A percentile compares a stretch with the other conserved stretches of the same genome.
Conservation (phyloP, 768 basidiomycete species). For the Boletus rubroflammeus region DNA sequence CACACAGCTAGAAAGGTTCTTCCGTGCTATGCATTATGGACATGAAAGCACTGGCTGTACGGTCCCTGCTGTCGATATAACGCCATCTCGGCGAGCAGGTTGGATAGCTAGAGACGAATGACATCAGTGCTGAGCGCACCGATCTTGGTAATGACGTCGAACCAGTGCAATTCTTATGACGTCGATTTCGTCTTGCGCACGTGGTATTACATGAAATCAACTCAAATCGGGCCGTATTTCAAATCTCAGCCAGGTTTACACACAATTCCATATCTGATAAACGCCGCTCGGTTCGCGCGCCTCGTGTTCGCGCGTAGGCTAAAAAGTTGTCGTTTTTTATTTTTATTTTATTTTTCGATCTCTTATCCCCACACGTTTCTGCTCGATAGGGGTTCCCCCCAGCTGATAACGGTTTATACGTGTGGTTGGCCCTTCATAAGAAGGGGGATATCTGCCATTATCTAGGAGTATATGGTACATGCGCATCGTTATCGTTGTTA, state of each 20-base stretch:
- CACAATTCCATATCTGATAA: slow-evolving; percentile 6
- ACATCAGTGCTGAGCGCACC: background rate
- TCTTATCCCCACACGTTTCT: background rate
- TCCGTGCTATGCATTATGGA: background rate
- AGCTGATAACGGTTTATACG: background rate
- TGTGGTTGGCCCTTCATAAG: too few relatives aligned
- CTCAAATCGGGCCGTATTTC: background rate
- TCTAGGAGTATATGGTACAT: too few relatives aligned
- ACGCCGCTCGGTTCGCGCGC: background rate
- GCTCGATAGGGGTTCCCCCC: background rate
- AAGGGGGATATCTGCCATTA: too few relatives aligned
- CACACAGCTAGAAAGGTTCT: background rate
- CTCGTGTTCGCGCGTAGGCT: background rate
- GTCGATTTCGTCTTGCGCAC: background rate
- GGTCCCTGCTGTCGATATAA: background rate
- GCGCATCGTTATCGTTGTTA: background rate
- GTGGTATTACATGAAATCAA: background rate
- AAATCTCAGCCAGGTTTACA: background rate
- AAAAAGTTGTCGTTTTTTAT: background rate
- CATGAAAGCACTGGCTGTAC: background rate
- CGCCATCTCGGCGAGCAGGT: background rate
- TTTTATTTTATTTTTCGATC: background rate
- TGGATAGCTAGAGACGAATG: background rate
- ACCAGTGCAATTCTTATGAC: background rate
- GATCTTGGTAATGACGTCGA: background rate